Conservation (phyloP, 331 rosid genomes). For the Telfairia occidentalis region DNA sequence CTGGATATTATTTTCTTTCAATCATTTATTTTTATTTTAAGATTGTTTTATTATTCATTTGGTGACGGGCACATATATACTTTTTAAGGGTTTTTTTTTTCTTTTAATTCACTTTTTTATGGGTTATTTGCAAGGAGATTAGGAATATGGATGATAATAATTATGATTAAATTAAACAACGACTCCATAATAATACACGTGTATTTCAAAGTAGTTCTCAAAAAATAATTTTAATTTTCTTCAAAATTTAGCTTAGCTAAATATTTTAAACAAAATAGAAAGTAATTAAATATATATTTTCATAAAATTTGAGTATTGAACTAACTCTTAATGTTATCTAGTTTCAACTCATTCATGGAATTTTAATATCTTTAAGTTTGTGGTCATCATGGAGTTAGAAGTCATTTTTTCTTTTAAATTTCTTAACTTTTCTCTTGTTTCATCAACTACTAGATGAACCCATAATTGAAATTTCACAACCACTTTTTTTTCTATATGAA, state of each 20-base stretch:
- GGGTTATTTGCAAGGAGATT: background rate
- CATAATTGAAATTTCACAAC: no score
- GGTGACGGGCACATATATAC: background rate
- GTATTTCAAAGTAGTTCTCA: background rate
- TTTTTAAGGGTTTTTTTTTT: no score
- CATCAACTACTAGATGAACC: no score
- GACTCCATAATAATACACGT: background rate
- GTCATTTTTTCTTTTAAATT: no score
- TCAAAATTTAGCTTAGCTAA: background rate
- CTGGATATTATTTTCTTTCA: background rate
- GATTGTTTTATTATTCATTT: background rate
- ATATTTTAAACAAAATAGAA: background rate
- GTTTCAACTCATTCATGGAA: no score
- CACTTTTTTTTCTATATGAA: no score
- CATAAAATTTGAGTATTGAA: no score
- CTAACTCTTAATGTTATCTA: background rate
- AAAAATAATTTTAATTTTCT: background rate
- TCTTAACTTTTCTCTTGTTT: no score
- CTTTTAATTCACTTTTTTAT: no score
- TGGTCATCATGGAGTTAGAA: no score
- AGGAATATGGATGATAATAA: background rate
- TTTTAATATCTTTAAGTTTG: no score
- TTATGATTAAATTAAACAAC: background rate
- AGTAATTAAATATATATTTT: background rate
- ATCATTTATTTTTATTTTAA: background rate